Base-by-base conservation (phyloP, 495 filamentous ascomycete genomes). In the Penicillium simplicissimum region DNA sequence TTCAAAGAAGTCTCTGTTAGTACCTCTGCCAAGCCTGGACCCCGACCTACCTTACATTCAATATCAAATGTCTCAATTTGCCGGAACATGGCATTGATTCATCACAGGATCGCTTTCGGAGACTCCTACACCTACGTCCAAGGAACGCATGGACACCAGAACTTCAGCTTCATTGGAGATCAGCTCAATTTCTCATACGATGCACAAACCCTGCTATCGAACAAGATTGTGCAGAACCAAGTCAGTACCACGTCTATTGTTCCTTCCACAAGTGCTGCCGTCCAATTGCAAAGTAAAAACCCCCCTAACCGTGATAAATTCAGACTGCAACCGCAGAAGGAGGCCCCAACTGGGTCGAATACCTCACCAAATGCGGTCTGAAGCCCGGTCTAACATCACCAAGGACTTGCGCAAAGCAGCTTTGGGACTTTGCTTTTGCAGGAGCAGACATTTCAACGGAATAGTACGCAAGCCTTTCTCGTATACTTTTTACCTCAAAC, bases 341-440 rank as follows among this genome's bases (percentile, higher is more conserved):
- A 28, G 79, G 79, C 6, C 79, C 79, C 3, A 82, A 83, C 63
- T 83, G 79, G 79, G 69, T 82, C 36, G 77, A 81, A 64, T 81
- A 70, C 55, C 67, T 82, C 25, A 83, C 80, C 17, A 65, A 69
- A 10, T 85, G 82, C 60, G 80, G 74, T 14, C 10, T 70, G 17
- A 19, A 71, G 33, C 62, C 77, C 21, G 77, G 74, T 9, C 52
- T 77, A 0, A 76, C 68, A 31, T 72, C 72, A 8, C 81, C 79
- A 3, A 55, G 59, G 21, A 68, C 54, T 31, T 81, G 82, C 66
- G 55, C 68, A 33, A 74, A 64, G 37, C 77, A 84, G 54, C 75
- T 84, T 9, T 85, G 81, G 81, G 79, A 85, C 55, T 85, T 84
- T 68, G 81, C 82, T 4, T 85, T 84, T 61, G 82, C 77, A 23